Evolutionary conservation across 2,329 filamentous ascomycete species (phyloP), one percentile per base, ranked within the genome.

Genomic region (Colletotrichum lupini): DNA sequence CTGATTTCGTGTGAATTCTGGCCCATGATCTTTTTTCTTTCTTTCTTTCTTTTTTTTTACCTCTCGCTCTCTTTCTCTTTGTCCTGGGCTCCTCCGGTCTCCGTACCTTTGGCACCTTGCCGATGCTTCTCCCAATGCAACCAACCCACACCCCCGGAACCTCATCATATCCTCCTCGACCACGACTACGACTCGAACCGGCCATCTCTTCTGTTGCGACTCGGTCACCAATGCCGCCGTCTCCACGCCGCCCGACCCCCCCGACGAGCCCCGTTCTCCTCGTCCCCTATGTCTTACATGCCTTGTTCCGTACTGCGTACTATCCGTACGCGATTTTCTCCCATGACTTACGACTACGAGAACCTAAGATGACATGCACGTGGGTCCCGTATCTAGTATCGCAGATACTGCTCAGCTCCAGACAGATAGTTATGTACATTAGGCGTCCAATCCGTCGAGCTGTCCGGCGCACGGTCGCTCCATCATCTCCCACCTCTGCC

Each of bases 301-400:
- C 4, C 24, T 35, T 35, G 4, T 12, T 35, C 32, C 9, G 32
- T 35, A 35, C 11, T 12, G 11, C 11, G 11, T 35, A 11, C 28
- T 19, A 26, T 16, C 26, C 9, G n/a, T 57, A 24, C 60, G 52
- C 19, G 46, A 37, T n/a, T 30, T 28, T 72, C 59, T 53, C 62
- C 42, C 59, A 58, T 52, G 56, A 60, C 53, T 56, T 58, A 57
- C 67, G 37, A 57, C 58, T 58, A 57, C 67, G 37, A 57, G 53
- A 22, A 56, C 56, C 35, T 60, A 56, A 70, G 60, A 70, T 70
- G 70, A 70, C 46, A 70, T 73, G 70, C 70, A 73, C 70, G 55
- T 65, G 55, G 61, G 70, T 65, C 22, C 60, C 67, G 55, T 65
- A 73, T 73, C 52, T 64, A 30, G 55, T 46, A 66, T 64, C 57